Evolutionary conservation across 805 yeast species (phyloP).

Genomic region (Zygosaccharomyces gambellarensis): DNA sequence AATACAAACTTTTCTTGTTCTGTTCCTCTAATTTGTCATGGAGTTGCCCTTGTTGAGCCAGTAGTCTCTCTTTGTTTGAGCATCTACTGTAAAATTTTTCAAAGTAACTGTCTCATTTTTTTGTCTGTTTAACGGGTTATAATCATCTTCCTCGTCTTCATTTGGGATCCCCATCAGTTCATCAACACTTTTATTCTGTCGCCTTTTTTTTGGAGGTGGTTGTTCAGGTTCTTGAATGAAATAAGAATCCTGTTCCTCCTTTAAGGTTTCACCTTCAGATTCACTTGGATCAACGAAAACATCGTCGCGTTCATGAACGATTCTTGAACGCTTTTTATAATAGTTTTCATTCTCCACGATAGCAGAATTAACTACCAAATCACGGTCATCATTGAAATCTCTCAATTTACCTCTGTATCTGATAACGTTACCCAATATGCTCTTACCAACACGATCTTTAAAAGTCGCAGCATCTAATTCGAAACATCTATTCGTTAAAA

Average conservation of each 20-base stretch:
- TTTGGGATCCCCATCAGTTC: constrained; percentile 26
- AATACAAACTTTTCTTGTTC: not conserved
- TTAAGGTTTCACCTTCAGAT: constrained; percentile 23
- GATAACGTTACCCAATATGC: constrained; percentile 75
- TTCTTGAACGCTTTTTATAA: constrained; percentile 24
- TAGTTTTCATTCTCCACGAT: constrained; percentile 33
- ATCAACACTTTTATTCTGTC: constrained; percentile 16
- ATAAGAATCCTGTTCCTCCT: constrained; percentile 21
- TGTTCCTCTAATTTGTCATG: constrained; percentile 1
- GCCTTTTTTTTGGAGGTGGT: constrained; percentile 18
- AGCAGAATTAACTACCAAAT: constrained; percentile 58
- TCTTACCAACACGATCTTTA: constrained; percentile 62
- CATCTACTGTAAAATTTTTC: constrained; percentile 26
- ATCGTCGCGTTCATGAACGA: constrained; percentile 19
- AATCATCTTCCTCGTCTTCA: constrained; percentile 25
- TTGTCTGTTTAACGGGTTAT: constrained; percentile 16
- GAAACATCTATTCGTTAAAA: constrained; percentile 69
- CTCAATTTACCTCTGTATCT: constrained; percentile 68
- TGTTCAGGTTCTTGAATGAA: constrained; percentile 12
- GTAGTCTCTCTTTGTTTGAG: constrained; percentile 33
- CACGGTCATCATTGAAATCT: constrained; percentile 73
- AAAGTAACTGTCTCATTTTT: constrained; percentile 5
- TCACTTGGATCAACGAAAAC: constrained; percentile 24
- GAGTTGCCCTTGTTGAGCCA: constrained; percentile 33
- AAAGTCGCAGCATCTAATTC: constrained; percentile 62